Evolutionary conservation across 129 eudicot species (phyloP).

Genomic region (Pittosporum tobira): DNA sequence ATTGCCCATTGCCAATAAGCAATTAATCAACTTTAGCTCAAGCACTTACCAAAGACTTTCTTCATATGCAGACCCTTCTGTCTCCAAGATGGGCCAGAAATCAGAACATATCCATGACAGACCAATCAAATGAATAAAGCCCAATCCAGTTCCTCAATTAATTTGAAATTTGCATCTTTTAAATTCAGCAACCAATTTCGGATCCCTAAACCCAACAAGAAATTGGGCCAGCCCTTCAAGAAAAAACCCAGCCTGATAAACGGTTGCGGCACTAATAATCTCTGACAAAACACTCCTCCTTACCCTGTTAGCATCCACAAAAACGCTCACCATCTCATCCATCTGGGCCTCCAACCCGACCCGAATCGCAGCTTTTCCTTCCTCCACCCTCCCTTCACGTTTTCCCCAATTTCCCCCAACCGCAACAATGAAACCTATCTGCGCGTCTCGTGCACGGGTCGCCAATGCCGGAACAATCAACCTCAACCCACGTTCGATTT

Average conservation of each 20-base stretch:
- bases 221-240: slow-evolving; percentile 73
- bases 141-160: slow-evolving; percentile 17
- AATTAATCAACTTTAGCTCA: background rate
- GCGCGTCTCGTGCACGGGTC: slow-evolving; percentile 45
- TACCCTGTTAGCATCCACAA: slow-evolving; percentile 78
- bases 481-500: slow-evolving; percentile 82
- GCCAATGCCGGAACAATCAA: slow-evolving; percentile 77
- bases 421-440: slow-evolving; percentile 31
- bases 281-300: slow-evolving; percentile 70
- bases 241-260: slow-evolving; percentile 77
- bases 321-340: slow-evolving; percentile 70
- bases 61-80: slow-evolving; percentile 1
- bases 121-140: background rate
- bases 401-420: slow-evolving; percentile 41
- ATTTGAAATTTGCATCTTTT: slow-evolving; percentile 27
- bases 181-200: slow-evolving; percentile 43
- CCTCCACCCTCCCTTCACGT: slow-evolving; percentile 12
- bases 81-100: background rate
- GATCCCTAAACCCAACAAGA: slow-evolving; percentile 72
- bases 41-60: background rate
- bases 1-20: no score
- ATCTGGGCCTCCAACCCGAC: slow-evolving; percentile 48
- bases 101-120: background rate
- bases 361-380: slow-evolving; percentile 15
- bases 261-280: slow-evolving; percentile 51